phyloP scores from a whole-genome alignment of 164 flowering plant genomes.

The Piper longum region DNA sequence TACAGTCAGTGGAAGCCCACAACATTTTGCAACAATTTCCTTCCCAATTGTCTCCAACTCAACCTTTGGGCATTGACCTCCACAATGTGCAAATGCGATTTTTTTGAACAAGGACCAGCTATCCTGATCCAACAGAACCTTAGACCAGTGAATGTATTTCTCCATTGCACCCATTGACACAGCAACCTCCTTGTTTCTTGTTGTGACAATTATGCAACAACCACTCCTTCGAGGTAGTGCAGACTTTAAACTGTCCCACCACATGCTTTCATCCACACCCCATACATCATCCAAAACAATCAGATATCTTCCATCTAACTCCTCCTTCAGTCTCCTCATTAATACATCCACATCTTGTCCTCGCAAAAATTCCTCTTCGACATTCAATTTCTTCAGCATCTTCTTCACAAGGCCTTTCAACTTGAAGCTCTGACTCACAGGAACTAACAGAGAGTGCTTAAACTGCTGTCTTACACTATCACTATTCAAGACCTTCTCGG shows the following conservation, averaged over 20 bases:
- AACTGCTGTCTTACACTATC: conserved; percentile 17
- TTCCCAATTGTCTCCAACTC: conserved; percentile 23
- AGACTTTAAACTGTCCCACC: conserved; percentile 28
- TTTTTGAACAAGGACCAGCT: conserved; percentile 32
- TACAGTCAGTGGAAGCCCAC: conserved; percentile 45
- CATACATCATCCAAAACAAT: conserved; percentile 51
- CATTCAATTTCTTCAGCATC: conserved; percentile 26
- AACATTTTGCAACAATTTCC: conserved; percentile 39
- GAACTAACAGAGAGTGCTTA: conserved; percentile 38
- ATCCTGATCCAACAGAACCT: conserved; percentile 18
- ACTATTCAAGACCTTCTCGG: conserved; percentile 31
- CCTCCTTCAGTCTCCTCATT: conserved; percentile 26
- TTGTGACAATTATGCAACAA: conserved; percentile 34
- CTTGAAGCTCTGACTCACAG: conserved; percentile 30
- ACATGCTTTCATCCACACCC: conserved; percentile 11
- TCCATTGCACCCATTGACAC: conserved; percentile 23
- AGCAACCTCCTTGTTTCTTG: conserved; percentile 26
- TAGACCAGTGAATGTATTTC: conserved; percentile 23
- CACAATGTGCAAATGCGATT: conserved; percentile 26
- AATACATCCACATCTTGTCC: conserved; percentile 14
- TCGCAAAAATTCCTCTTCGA: conserved; percentile 17
- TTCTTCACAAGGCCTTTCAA: conserved; percentile 34
- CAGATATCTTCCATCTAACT: conserved; percentile 32
- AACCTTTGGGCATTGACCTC: conserved; percentile 16
- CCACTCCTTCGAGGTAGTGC: conserved; percentile 32